A percentile compares a stretch with the other conserved stretches of the same genome.
phyloP scores from a whole-genome alignment of 345 rosid species.

The Brassica carinata region DNA sequence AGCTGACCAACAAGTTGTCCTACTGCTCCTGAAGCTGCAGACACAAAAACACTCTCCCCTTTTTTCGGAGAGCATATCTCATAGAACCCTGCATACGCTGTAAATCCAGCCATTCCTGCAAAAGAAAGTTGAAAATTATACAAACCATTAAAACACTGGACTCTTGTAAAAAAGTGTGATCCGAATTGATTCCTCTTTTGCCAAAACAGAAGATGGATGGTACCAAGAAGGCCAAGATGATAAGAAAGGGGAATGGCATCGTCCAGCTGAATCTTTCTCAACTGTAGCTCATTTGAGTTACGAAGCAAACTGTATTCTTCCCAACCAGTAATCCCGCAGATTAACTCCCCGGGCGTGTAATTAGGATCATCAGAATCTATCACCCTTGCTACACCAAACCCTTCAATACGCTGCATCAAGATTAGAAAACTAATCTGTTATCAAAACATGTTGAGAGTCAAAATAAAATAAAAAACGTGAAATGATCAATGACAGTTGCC shows the following conservation, averaged over 20 bases:
- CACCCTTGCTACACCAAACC: slow-evolving; percentile 72
- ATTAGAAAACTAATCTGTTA: neutral
- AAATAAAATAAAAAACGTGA: neutral
- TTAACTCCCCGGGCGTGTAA: slow-evolving; percentile 57
- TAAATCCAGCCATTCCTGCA: slow-evolving; percentile 77
- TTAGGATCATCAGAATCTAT: slow-evolving; percentile 61
- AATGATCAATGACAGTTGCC: neutral
- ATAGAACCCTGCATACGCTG: slow-evolving; percentile 69
- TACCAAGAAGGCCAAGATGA: slow-evolving; percentile 80
- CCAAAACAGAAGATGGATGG: neutral
- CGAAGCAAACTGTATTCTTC: slow-evolving; percentile 71
- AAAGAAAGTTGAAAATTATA: neutral
- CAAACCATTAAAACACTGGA: neutral
- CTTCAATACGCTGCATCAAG: slow-evolving; percentile 60
- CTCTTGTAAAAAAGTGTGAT: neutral
- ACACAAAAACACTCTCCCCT: slow-evolving; percentile 64
- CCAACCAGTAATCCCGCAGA: slow-evolving; percentile 71
- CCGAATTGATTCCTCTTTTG: neutral
- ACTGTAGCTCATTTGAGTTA: slow-evolving; percentile 30
- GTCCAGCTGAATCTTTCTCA: slow-evolving; percentile 54
- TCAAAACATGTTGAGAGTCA: neutral
- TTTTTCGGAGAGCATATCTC: slow-evolving; percentile 65
- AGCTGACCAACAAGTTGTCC: slow-evolving; percentile 84
- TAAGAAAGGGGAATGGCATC: slow-evolving; percentile 63
- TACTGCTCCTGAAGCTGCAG: slow-evolving; percentile 78